These are phyloP conservation scores for Spergularia azorica DNA, from an alignment of 179 eudicot species.

Conservation along the genomic window DNA sequence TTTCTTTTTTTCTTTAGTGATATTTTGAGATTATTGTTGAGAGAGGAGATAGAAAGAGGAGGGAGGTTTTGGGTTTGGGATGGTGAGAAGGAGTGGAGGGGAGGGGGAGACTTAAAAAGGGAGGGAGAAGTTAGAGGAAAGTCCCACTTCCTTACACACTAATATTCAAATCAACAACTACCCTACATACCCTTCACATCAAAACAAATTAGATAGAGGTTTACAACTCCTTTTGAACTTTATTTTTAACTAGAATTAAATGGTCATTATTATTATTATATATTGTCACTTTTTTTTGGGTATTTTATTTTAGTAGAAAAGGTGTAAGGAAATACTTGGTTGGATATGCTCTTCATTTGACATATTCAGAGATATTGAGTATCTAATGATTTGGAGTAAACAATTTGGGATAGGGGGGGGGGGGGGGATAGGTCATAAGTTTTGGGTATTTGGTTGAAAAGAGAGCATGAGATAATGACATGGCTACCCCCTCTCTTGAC, in stretches of 20 bases:
- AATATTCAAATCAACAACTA: conserved; percentile 48
- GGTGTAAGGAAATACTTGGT: neutral
- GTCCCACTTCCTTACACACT: conserved; percentile 15
- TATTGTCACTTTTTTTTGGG: no score
- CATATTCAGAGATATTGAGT: neutral
- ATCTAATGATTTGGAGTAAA: neutral
- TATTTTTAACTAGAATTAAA: neutral
- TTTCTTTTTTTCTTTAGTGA: neutral
- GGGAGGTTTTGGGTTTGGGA: neutral
- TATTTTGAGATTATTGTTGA: neutral
- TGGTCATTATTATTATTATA: no score
- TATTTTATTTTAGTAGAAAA: neutral
- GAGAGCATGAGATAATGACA: conserved; percentile 28
- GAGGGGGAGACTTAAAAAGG: conserved; percentile 30
- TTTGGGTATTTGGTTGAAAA: conserved; percentile 27
- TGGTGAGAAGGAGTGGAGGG: conserved; percentile 32
- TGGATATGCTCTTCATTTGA: neutral
- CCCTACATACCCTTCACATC: conserved; percentile 34
- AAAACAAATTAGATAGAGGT: conserved; percentile 33
- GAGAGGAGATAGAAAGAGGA: conserved; percentile 16
- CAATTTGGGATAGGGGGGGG: conserved; percentile 1
- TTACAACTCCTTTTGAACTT: conserved; percentile 39
- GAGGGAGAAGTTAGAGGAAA: conserved; percentile 20
- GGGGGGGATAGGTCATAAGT: conserved; percentile 10
- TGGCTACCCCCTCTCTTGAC: conserved; percentile 38